Conservation (phyloP, 106 monocot genomes). For the Amphibolis antarctica region DNA sequence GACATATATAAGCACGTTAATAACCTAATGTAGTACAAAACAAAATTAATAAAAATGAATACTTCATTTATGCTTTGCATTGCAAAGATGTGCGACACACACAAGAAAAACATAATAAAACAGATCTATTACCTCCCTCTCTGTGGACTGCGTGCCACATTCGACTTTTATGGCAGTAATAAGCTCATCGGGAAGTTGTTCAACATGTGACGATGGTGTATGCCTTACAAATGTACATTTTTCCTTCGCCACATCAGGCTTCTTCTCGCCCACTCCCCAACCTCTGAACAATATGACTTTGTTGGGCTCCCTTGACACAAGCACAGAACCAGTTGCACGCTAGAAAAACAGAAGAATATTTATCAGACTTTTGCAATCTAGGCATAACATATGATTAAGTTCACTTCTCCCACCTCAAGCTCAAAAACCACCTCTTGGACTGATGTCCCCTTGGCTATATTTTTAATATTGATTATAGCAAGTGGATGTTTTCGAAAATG, state of each 20-base stretch:
- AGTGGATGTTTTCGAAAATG: conserved; percentile 87
- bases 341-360: conserved; percentile 8
- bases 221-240: background rate
- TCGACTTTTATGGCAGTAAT: conserved; percentile 11
- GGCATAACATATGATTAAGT: background rate
- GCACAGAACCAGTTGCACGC: conserved; percentile 76
- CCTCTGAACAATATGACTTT: conserved; percentile 92
- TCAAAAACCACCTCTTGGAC: conserved; percentile 68
- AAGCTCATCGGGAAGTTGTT: conserved; percentile 7
- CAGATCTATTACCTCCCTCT: conserved; percentile 3
- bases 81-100: no score
- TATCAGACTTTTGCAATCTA: background rate
- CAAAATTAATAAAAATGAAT: no score
- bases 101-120: no score
- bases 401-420: conserved; percentile 48
- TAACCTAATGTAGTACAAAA: no score
- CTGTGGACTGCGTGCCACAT: conserved; percentile 1
- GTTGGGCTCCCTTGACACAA: conserved; percentile 82
- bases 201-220: background rate
- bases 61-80: no score
- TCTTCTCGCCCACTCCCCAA: conserved; percentile 17
- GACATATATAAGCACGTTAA: no score
- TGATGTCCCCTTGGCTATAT: conserved; percentile 70
- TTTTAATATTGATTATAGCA: conserved; percentile 90
- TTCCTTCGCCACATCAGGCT: conserved; percentile 1